Conservation (phyloP, 108 stramenopile genomes). For the Parietichytrium sp. region DNA sequence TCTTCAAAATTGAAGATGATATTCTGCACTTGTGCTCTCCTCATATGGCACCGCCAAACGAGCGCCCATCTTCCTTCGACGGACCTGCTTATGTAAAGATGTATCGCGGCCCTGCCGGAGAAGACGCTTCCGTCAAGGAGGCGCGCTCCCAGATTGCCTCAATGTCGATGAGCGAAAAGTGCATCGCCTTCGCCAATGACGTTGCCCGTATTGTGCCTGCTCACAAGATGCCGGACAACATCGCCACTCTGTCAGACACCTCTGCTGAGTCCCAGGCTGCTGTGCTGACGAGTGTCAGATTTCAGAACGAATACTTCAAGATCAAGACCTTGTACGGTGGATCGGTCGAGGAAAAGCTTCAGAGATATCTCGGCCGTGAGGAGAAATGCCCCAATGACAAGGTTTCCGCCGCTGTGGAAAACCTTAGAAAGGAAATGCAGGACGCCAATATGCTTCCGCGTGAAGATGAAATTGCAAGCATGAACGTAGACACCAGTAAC, state of each 20-base stretch:
- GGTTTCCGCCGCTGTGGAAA: neutral
- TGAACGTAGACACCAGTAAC: neutral
- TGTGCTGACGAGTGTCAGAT: constrained; percentile 5
- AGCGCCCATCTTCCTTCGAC: constrained; percentile 8
- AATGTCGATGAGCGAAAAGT: neutral
- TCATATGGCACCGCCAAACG: constrained; percentile 24
- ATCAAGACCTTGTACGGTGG: constrained; percentile 3
- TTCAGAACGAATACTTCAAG: constrained; percentile 12
- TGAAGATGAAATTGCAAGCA: neutral
- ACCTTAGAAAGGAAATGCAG: constrained; percentile 18
- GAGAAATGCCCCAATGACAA: neutral
- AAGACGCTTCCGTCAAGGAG: constrained; percentile 9
- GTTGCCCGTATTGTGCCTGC: neutral
- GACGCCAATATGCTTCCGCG: neutral
- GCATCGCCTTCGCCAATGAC: constrained; percentile 35
- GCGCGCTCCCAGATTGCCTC: neutral
- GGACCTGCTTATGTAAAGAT: constrained; percentile 3
- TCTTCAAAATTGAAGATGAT: constrained; percentile 7
- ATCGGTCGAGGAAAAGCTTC: constrained; percentile 5
- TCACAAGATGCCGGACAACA: too few species aligned
- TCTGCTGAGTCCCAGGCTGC: neutral
- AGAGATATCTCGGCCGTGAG: neutral
- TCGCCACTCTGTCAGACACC: neutral
- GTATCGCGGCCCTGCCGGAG: neutral
- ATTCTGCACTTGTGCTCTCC: constrained; percentile 17